Percentiles rank a stretch among this genome's conserved stretches.
phyloP scores from a whole-genome alignment of 108 stramenopile species.

The Fragilariopsis cylindrus region DNA sequence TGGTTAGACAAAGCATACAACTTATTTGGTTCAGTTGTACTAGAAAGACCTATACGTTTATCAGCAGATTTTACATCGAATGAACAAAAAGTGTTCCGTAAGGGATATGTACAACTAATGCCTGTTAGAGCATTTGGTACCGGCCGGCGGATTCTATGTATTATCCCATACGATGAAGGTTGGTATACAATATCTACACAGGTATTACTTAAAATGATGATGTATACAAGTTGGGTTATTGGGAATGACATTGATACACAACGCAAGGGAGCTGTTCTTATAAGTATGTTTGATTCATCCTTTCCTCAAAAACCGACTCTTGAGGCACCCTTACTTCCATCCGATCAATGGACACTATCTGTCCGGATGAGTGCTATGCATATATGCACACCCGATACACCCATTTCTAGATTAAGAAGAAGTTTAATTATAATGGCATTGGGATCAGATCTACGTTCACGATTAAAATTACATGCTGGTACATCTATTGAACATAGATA shows the following conservation, averaged over 20 bases:
- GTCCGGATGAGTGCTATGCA: background rate
- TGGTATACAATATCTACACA: background rate
- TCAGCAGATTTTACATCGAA: slow-evolving; percentile 15
- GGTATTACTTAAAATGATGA: no score
- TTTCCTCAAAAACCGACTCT: no score
- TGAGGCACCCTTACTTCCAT: no score
- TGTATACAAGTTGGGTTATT: no score
- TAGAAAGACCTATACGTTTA: slow-evolving; percentile 11
- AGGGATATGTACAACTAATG: background rate
- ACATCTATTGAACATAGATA: background rate
- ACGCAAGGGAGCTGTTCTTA: no score
- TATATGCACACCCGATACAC: background rate
- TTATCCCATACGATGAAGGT: slow-evolving; percentile 20
- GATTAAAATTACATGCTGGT: background rate
- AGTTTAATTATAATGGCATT: background rate
- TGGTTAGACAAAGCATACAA: slow-evolving; percentile 36
- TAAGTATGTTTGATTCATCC: no score
- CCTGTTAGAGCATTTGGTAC: background rate
- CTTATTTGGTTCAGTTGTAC: slow-evolving; percentile 25
- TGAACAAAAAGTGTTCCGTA: background rate
- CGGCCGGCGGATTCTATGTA: background rate
- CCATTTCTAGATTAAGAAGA: background rate
- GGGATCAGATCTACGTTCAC: background rate
- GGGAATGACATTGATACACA: no score
- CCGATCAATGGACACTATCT: background rate